Conservation (phyloP, 768 basidiomycete genomes). For the Tylopilus subfusipes region DNA sequence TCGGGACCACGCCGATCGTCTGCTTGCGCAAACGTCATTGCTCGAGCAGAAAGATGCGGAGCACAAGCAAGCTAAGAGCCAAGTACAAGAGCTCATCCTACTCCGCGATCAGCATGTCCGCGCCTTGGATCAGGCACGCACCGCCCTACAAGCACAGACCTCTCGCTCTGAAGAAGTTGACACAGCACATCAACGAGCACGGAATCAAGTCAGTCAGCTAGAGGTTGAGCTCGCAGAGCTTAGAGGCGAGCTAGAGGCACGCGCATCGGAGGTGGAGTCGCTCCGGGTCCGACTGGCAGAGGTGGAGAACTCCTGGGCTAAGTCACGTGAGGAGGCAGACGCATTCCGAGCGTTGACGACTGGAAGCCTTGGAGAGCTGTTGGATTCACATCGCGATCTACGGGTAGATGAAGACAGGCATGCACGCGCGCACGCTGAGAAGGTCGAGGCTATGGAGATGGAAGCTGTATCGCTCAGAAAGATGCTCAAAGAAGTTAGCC, state of each 20-base stretch:
- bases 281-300: constrained; percentile 65
- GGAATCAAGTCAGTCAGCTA: constrained; percentile 63
- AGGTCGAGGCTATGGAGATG: constrained; percentile 72
- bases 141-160: constrained; percentile 72
- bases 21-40: constrained; percentile 69
- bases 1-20: constrained; percentile 72
- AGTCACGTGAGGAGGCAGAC: constrained; percentile 92
- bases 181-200: constrained; percentile 62
- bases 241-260: constrained; percentile 76
- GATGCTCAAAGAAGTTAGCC: constrained; percentile 75
- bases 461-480: constrained; percentile 73
- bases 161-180: constrained; percentile 79
- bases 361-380: constrained; percentile 76
- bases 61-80: constrained; percentile 53
- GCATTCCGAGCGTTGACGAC: constrained; percentile 84
- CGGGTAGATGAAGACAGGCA: constrained; percentile 79
- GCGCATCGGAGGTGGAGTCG: constrained; percentile 69
- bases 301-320: constrained; percentile 87
- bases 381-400: constrained; percentile 85
- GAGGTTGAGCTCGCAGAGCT: constrained; percentile 78
- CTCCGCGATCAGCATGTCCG: constrained; percentile 83
- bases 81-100: constrained; percentile 67
- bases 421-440: constrained; percentile 74
- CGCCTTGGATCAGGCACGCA: constrained; percentile 81
- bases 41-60: constrained; percentile 82